Evolutionary conservation across 768 basidiomycete species (phyloP).

Genomic region (Tephrocybe sp.): DNA sequence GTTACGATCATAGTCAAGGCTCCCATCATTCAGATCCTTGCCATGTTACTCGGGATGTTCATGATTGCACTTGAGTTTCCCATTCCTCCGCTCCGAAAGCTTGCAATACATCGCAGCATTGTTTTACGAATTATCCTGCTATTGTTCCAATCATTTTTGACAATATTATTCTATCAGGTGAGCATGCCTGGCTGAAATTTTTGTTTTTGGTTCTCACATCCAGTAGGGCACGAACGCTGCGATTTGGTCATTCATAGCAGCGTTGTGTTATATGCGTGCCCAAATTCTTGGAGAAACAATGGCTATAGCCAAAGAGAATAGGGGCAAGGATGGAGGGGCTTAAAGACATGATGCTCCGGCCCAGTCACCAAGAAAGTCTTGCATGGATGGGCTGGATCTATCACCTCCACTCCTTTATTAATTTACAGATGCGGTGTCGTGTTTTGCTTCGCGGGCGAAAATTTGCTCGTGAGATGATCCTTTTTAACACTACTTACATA

Average conservation of each 20-base stretch:
- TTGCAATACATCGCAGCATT: constrained; percentile 64
- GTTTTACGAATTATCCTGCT: constrained; percentile 60
- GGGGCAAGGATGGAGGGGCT: constrained; percentile 54
- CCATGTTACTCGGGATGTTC: constrained; percentile 56
- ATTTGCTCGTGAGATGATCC: neutral
- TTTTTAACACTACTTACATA: constrained; percentile 9
- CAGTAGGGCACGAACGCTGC: constrained; percentile 81
- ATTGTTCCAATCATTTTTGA: constrained; percentile 57
- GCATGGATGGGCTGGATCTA: constrained; percentile 25
- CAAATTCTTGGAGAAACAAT: constrained; percentile 66
- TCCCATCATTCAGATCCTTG: constrained; percentile 71
- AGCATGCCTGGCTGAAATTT: constrained; percentile 12
- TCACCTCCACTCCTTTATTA: constrained; percentile 17
- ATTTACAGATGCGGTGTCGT: constrained; percentile 5
- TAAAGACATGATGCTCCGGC: constrained; percentile 28
- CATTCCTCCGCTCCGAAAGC: constrained; percentile 50
- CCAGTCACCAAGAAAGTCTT: neutral
- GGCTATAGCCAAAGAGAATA: constrained; percentile 60
- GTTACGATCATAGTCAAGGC: constrained; percentile 71
- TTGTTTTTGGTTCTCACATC: constrained; percentile 3
- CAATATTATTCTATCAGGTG: constrained; percentile 77
- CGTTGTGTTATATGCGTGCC: constrained; percentile 64
- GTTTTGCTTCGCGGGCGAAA: neutral
- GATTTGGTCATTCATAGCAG: constrained; percentile 75
- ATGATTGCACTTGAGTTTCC: constrained; percentile 75